Percentiles rank a stretch among this genome's conserved stretches.
phyloP scores from a whole-genome alignment of 192 early-diverging fungal genomes.

The Linnemannia exigua region DNA sequence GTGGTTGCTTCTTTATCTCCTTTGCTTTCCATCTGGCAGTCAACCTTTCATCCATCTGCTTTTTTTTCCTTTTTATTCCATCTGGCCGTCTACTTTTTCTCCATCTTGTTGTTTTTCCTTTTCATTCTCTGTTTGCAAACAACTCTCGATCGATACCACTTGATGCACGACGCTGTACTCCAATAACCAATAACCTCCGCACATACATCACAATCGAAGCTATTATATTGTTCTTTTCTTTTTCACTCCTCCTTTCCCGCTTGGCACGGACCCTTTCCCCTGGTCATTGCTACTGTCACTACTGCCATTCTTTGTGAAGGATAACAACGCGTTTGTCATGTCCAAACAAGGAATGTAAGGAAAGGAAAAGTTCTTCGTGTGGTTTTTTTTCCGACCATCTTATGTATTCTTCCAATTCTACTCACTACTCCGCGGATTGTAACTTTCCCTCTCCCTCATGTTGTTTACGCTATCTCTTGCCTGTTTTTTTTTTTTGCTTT shows the following conservation, averaged over 20 bases:
- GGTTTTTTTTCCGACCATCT: neutral
- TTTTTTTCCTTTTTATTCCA: slow-evolving; percentile 11
- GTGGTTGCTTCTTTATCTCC: neutral
- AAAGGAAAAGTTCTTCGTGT: neutral
- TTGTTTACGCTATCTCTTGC: neutral
- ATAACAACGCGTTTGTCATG: neutral
- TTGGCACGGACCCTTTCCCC: neutral
- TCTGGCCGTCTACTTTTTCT: neutral
- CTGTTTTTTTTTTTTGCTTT: neutral
- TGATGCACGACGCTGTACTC: neutral
- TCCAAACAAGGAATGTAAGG: neutral
- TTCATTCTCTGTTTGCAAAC: neutral
- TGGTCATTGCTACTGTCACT: too few relatives aligned
- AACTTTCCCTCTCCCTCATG: neutral
- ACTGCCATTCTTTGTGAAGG: neutral
- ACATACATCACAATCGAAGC: too few relatives aligned
- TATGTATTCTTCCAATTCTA: neutral
- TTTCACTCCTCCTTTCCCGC: neutral
- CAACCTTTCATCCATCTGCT: neutral
- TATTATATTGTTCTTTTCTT: neutral
- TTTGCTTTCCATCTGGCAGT: neutral
- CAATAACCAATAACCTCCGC: neutral
- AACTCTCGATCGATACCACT: too few relatives aligned
- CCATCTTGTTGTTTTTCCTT: neutral
- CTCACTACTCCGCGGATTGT: too few relatives aligned